Evolutionary conservation across 2,329 filamentous ascomycete genomes (phyloP).

Genomic region (Atkinsonella hypoxylon): DNA sequence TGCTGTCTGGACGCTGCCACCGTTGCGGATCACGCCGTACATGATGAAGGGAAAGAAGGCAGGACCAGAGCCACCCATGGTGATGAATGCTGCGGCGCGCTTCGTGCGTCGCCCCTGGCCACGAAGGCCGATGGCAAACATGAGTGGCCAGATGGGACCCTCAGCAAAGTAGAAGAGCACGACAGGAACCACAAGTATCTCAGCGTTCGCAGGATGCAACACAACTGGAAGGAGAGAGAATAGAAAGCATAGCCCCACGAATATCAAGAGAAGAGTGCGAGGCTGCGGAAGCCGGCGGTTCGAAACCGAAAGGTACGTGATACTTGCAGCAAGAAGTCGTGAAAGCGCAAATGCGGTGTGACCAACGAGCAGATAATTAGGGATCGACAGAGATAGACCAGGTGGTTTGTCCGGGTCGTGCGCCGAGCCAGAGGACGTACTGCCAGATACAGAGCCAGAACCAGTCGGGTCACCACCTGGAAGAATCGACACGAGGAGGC

Average conservation of each 20-base stretch:
- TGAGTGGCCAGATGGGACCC: constrained; percentile 70
- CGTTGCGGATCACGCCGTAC: constrained; percentile 50
- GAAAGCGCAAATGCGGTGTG: constrained; percentile 64
- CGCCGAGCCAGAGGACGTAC: constrained; percentile 15
- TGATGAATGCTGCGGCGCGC: constrained; percentile 63
- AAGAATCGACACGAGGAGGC: constrained; percentile 32
- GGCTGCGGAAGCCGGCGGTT: constrained; percentile 46
- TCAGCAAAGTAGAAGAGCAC: constrained; percentile 69
- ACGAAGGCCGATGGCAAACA: constrained; percentile 67
- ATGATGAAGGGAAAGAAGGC: constrained; percentile 65
- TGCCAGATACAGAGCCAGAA: constrained; percentile 12
- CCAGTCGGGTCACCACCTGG: constrained; percentile 16
- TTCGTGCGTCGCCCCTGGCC: constrained; percentile 75
- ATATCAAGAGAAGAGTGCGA: constrained; percentile 55
- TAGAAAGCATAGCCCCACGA: constrained; percentile 49
- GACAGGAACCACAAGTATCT: constrained; percentile 46
- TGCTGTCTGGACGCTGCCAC: constrained; percentile 49
- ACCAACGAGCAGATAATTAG: constrained; percentile 59
- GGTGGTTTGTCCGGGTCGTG: constrained; percentile 21
- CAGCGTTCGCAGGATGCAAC: constrained; percentile 30
- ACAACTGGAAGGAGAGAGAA: constrained; percentile 36
- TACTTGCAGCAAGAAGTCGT: constrained; percentile 52
- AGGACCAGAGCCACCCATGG: constrained; percentile 62
- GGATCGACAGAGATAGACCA: constrained; percentile 39
- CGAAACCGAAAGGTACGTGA: constrained; percentile 47